These are phyloP conservation scores for Sordariomycetes sp. DNA, from an alignment of 2,329 filamentous ascomycete genomes.

Conservation along the genomic window DNA sequence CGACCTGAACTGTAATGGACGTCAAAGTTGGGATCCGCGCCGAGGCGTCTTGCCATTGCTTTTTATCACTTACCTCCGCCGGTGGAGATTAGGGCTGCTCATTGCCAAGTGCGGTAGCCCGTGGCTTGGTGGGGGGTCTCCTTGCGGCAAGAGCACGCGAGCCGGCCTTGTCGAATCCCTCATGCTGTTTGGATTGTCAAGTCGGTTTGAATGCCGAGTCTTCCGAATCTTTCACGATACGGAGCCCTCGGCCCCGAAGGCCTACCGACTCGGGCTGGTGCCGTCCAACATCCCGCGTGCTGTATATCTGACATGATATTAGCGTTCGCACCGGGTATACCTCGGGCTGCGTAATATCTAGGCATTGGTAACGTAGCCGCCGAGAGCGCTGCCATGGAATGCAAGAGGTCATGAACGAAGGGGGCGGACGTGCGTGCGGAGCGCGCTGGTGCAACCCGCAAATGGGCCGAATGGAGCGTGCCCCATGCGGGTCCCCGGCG, in stretches of 20 bases:
- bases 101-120: not conserved
- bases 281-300: no score
- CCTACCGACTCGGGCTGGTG: no score
- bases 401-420: not conserved
- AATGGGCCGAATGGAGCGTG: conserved; percentile 5
- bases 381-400: no score
- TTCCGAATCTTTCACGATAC: no score
- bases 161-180: no score
- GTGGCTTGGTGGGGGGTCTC: not conserved
- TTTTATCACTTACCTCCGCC: not conserved
- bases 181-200: no score
- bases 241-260: no score
- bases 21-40: not conserved
- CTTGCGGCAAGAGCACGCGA: not conserved
- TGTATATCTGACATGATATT: no score
- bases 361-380: no score
- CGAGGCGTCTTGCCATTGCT: not conserved
- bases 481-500: not conserved
- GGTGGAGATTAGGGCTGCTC: not conserved
- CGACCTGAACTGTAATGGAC: not conserved
- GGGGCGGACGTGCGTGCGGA: not conserved
- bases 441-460: conserved; percentile 1
- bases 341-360: no score
- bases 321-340: not conserved
- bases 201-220: no score